These are phyloP conservation scores for Hansenula lynferdii DNA, from an alignment of 1,139 yeast genomes.

Conservation along the genomic window DNA sequence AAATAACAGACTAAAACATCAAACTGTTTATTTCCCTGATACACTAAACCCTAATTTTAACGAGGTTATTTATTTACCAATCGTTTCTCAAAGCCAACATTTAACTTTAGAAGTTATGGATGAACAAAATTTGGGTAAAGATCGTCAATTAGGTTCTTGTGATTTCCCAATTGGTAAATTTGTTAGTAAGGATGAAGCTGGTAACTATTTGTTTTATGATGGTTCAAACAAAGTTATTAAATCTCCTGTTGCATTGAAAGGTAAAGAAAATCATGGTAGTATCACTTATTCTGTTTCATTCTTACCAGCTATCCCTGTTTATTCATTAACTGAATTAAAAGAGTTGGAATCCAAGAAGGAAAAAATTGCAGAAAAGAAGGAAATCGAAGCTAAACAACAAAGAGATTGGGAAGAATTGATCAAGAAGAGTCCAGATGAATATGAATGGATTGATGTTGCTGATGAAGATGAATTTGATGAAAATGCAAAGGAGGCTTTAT, in stretches of 20 bases:
- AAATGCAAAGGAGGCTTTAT: constrained; percentile 39
- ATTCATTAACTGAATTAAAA: constrained; percentile 49
- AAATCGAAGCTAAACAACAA: constrained; percentile 37
- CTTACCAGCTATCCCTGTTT: constrained; percentile 59
- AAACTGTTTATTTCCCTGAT: constrained; percentile 52
- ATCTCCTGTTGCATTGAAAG: constrained; percentile 43
- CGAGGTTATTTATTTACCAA: constrained; percentile 56
- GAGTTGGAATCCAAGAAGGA: constrained; percentile 37
- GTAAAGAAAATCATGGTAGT: constrained; percentile 39
- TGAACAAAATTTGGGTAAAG: constrained; percentile 57
- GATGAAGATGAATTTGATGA: constrained; percentile 36
- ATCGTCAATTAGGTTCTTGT: constrained; percentile 58
- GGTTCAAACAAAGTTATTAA: constrained; percentile 38
- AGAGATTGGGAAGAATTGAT: constrained; percentile 40
- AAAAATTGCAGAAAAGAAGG: constrained; percentile 31
- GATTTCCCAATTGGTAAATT: constrained; percentile 47
- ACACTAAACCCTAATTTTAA: constrained; percentile 54
- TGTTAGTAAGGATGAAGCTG: constrained; percentile 42
- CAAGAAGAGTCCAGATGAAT: constrained; percentile 54
- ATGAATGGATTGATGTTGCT: constrained; percentile 56
- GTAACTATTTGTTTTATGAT: constrained; percentile 45
- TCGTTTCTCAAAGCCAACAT: constrained; percentile 57
- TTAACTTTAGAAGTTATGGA: constrained; percentile 57
- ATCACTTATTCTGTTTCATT: constrained; percentile 57
- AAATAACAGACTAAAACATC: constrained; percentile 53